These are phyloP conservation scores for Calocybe gambosa DNA, from an alignment of 1,284 basidiomycete genomes.

Conservation along the genomic window DNA sequence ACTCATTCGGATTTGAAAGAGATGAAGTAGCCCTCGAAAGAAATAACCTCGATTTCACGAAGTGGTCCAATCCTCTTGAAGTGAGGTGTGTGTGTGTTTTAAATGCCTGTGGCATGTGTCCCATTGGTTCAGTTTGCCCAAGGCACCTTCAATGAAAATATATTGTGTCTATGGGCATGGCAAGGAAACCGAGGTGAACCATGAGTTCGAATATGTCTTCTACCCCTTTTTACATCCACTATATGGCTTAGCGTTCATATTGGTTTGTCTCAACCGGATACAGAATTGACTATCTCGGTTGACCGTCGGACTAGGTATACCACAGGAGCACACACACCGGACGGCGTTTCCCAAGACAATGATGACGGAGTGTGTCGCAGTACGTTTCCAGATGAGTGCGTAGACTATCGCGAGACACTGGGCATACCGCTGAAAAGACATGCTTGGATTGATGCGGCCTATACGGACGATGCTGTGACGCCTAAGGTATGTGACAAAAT, in stretches of 20 bases:
- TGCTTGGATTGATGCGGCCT: conserved; percentile 82
- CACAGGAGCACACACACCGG: conserved; percentile 63
- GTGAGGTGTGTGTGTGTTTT: conserved; percentile 45
- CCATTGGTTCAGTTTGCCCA: conserved; percentile 47
- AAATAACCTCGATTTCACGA: conserved; percentile 69
- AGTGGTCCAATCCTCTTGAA: conserved; percentile 97
- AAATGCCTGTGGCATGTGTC: not conserved
- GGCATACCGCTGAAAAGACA: conserved; percentile 55
- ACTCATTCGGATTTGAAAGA: conserved; percentile 89
- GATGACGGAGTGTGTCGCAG: conserved; percentile 29
- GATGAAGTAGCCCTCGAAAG: conserved; percentile 57
- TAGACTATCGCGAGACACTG: conserved; percentile 39
- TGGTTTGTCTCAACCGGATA: conserved; percentile 37
- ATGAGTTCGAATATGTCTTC: not conserved
- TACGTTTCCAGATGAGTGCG: conserved; percentile 34
- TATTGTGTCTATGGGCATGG: conserved; percentile 95
- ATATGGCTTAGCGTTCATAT: conserved; percentile 56
- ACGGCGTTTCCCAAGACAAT: conserved; percentile 50
- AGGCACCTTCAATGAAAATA: conserved; percentile 90
- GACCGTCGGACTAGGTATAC: conserved; percentile 49
- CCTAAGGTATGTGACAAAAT: conserved; percentile 48
- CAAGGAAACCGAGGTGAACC: conserved; percentile 86
- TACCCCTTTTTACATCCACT: not conserved
- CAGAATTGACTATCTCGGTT: not conserved
- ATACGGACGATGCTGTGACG: conserved; percentile 55